Evolutionary conservation across 2,329 filamentous ascomycete genomes (phyloP).

Genomic region (Graphilbum fragrans): DNA sequence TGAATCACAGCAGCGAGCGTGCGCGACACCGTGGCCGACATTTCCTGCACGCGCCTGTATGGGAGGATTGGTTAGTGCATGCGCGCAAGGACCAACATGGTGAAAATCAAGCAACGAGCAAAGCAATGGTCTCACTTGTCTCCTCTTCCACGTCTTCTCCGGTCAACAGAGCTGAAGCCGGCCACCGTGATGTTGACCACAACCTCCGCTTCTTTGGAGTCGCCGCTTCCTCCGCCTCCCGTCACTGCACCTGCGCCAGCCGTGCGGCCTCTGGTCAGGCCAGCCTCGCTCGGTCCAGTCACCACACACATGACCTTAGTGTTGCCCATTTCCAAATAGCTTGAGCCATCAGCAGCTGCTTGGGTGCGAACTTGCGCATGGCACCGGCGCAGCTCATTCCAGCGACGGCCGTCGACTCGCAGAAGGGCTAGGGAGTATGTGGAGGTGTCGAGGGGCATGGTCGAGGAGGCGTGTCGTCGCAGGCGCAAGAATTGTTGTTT

Average conservation of each 20-base stretch:
- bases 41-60: slow-evolving; percentile 62
- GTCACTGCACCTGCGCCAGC: slow-evolving; percentile 24
- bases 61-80: no score
- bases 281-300: slow-evolving; percentile 65
- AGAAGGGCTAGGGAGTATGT: slow-evolving; percentile 80
- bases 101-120: slow-evolving; percentile 1
- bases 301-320: slow-evolving; percentile 94
- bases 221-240: slow-evolving; percentile 15
- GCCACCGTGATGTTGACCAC: slow-evolving; percentile 75
- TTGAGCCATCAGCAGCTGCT: slow-evolving; percentile 82
- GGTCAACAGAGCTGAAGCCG: slow-evolving; percentile 77
- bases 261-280: slow-evolving; percentile 25
- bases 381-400: slow-evolving; percentile 90
- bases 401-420: slow-evolving; percentile 73
- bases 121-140: slow-evolving; percentile 55
- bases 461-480: neutral
- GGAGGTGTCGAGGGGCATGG: slow-evolving; percentile 89
- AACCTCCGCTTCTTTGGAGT: slow-evolving; percentile 49
- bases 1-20: slow-evolving; percentile 70
- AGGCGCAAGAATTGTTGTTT: neutral
- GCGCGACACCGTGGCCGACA: slow-evolving; percentile 66
- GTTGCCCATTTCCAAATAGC: slow-evolving; percentile 93
- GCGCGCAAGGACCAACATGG: neutral
- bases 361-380: slow-evolving; percentile 87
- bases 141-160: slow-evolving; percentile 60